Base-by-base conservation (phyloP, 257 asterid species). In the Ajuga chamaepitys region DNA sequence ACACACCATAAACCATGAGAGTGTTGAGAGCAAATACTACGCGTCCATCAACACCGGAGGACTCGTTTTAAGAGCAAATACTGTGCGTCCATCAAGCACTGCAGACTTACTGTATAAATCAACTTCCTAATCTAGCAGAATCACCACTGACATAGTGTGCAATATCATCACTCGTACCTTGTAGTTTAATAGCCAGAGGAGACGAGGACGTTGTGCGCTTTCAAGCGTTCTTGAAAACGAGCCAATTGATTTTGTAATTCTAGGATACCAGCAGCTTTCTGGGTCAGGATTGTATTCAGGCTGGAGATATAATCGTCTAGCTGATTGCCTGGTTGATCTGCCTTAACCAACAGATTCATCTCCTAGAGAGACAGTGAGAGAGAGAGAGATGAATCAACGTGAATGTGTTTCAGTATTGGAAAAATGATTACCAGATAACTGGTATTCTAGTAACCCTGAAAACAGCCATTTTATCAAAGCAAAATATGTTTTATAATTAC, bases 311-410 rank as follows among this genome's bases (percentile, higher is more conserved):
- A 94, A 50, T 82, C 85, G 66, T 88, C 97, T 66, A 94, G 73
- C 70, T 86, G 95, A 74, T 82, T 94, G 21, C 97, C 99, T 3
- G 99, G 99, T 73, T 86, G 95, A 74, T 90, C 99, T 17, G 95
- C 99, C 78, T 83, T 90, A 56, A 88, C 97, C 78, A 94, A 78
- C 58, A 94, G 91, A 79, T 81, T 83, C 99, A 94, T 94, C 79
- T 94, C 99, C 99, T 94, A 83, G 41, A 20, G 32, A 48, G 13
- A 60, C n/a, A n/a, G n/a, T n/a, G 10, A 10, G 45, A 20, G 34
- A 24, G 8, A 20, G 59, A n/a, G 41, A 53, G 40, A 24, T 47
- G 1, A 26, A 44, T 40, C 4, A 13, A 24, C 17, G 28, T 66
- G 17, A 8, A 4, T 5, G 8, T 17, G 55, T 24, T 51, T 6